These are phyloP conservation scores for Ganoderma lingzhi DNA, from an alignment of 1,284 basidiomycete species.

Conservation along the genomic window DNA sequence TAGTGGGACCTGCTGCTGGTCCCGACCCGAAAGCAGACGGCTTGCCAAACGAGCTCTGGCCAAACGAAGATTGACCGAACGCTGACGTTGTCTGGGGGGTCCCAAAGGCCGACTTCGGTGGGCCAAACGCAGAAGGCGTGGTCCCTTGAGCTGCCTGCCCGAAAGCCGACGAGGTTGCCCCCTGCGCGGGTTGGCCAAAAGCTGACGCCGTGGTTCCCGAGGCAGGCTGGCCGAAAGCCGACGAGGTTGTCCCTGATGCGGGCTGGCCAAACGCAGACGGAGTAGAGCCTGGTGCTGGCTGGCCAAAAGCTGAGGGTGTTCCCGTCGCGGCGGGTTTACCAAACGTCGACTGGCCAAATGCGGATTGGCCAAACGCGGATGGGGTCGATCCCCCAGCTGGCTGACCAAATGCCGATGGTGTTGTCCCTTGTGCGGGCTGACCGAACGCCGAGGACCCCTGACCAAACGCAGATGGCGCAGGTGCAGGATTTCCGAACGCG, in stretches of 20 bases:
- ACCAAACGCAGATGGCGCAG: slow-evolving; percentile 17
- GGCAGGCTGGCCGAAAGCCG: slow-evolving; percentile 45
- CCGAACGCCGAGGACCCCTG: slow-evolving; percentile 30
- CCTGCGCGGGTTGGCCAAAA: slow-evolving; percentile 36
- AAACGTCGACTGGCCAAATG: slow-evolving; percentile 30
- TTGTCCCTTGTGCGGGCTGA: slow-evolving; percentile 25
- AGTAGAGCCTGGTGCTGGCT: slow-evolving; percentile 41
- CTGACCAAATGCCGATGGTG: slow-evolving; percentile 34
- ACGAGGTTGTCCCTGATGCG: slow-evolving; percentile 25
- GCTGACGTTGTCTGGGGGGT: slow-evolving; percentile 37
- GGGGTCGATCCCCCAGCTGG: slow-evolving; percentile 28
- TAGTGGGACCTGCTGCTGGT: slow-evolving; percentile 20
- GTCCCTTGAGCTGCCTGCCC: slow-evolving; percentile 37
- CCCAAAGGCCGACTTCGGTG: slow-evolving; percentile 40
- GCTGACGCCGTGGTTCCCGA: slow-evolving; percentile 30
- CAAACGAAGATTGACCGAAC: slow-evolving; percentile 42
- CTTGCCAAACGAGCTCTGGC: slow-evolving; percentile 39
- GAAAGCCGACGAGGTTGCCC: slow-evolving; percentile 38
- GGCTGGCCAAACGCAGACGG: slow-evolving; percentile 46
- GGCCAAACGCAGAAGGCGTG: slow-evolving; percentile 11
- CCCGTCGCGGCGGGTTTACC: slow-evolving; percentile 34
- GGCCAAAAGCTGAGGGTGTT: slow-evolving; percentile 41
- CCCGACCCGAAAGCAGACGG: slow-evolving; percentile 45
- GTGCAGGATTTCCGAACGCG: slow-evolving; percentile 40
- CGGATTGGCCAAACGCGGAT: slow-evolving; percentile 43